Conservation (phyloP, 352 stramenopile species). For the Globisporangium paddicum region DNA sequence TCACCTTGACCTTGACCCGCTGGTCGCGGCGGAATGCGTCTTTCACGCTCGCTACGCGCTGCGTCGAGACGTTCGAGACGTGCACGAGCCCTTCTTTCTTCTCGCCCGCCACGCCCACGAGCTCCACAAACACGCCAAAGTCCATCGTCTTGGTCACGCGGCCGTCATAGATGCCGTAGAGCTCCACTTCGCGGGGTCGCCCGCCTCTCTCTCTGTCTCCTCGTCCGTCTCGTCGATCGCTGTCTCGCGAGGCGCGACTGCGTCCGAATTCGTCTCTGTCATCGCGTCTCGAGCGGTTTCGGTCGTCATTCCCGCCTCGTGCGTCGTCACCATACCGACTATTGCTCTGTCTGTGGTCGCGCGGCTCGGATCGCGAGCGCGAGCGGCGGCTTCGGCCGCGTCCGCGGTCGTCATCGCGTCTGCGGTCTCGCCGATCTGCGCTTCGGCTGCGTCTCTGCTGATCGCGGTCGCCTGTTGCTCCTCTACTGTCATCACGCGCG, state of each 20-base stretch:
- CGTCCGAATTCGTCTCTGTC: constrained; percentile 24
- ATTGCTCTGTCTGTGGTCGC: constrained; percentile 4
- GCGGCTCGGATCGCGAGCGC: constrained; percentile 27
- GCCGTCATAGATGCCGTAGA: constrained; percentile 95
- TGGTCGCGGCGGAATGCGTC: constrained; percentile 86
- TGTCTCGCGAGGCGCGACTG: constrained; percentile 3
- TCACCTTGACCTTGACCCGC: constrained; percentile 96
- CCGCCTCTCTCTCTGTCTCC: constrained; percentile 10
- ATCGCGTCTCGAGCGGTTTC: constrained; percentile 21
- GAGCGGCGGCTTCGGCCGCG: constrained; percentile 26
- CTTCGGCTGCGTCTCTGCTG: constrained; percentile 12
- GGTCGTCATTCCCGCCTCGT: constrained; percentile 20
- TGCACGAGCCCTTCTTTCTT: constrained; percentile 94
- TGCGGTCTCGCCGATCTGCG: constrained; percentile 21
- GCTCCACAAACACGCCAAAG: constrained; percentile 96
- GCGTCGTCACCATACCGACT: constrained; percentile 14
- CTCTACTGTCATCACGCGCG: neutral
- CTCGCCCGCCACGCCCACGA: constrained; percentile 65
- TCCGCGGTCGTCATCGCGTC: constrained; percentile 19
- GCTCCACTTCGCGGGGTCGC: constrained; percentile 44
- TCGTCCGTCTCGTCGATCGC: constrained; percentile 1
- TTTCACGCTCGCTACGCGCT: constrained; percentile 85
- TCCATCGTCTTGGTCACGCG: constrained; percentile 94
- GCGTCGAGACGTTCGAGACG: constrained; percentile 89
- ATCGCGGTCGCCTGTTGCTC: neutral